phyloP scores from a whole-genome alignment of 106 monocot genomes.

The Dendrobium chrysotoxum region DNA sequence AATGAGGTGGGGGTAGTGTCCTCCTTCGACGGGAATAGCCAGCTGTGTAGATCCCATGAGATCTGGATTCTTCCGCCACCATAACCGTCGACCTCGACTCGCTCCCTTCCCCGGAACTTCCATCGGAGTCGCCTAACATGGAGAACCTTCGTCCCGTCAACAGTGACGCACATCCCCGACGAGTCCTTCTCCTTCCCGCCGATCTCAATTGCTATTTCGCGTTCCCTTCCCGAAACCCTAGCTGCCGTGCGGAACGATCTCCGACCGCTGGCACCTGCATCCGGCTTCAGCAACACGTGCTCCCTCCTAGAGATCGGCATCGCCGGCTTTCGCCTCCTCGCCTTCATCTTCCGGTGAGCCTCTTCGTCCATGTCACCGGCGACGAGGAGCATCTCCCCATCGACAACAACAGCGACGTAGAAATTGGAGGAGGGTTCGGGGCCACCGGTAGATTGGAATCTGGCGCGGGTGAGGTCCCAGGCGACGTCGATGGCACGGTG shows the following conservation, averaged over 20 bases:
- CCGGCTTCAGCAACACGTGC: conserved; percentile 39
- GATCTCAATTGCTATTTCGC: conserved; percentile 43
- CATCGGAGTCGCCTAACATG: conserved; percentile 47
- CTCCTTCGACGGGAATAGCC: conserved; percentile 40
- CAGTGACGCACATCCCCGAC: conserved; percentile 19
- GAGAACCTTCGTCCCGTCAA: conserved; percentile 48
- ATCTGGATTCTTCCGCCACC: conserved; percentile 30
- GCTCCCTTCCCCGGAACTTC: conserved; percentile 82
- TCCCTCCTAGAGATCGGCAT: conserved; percentile 43
- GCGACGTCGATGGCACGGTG: conserved; percentile 29
- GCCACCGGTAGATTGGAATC: conserved; percentile 37
- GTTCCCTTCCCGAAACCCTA: conserved; percentile 29
- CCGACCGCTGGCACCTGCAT: background rate
- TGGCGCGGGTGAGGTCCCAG: conserved; percentile 62
- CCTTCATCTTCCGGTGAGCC: conserved; percentile 33
- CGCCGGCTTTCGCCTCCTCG: background rate
- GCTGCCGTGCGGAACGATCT: conserved; percentile 34
- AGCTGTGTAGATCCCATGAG: conserved; percentile 75
- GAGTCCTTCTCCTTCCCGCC: conserved; percentile 12
- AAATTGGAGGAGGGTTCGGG: conserved; percentile 44
- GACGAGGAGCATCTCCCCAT: conserved; percentile 46
- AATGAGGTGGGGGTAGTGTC: conserved; percentile 1
- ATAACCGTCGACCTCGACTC: conserved; percentile 28
- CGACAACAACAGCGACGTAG: conserved; percentile 47
- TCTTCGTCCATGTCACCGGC: conserved; percentile 41